Conservation (phyloP, 2,329 filamentous ascomycete species). For the Fusarium sambucinum region DNA sequence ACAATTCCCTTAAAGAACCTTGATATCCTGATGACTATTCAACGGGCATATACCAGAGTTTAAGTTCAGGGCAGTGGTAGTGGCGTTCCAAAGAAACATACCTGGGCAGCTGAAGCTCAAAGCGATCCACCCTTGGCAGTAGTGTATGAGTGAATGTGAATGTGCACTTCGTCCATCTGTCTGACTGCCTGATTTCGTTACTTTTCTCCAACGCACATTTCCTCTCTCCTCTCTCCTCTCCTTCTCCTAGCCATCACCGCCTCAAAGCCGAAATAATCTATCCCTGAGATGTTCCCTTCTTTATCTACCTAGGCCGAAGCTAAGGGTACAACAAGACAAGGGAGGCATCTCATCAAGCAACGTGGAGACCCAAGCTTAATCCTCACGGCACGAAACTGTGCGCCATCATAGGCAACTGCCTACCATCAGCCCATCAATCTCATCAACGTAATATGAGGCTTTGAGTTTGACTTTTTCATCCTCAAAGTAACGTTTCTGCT, state of each 20-base stretch:
- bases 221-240: neutral
- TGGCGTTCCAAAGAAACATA: conserved; percentile 19
- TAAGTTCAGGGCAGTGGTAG: conserved; percentile 6
- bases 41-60: neutral
- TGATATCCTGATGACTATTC: neutral
- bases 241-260: neutral
- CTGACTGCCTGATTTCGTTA: conserved; percentile 19
- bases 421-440: conserved; percentile 14
- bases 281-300: neutral
- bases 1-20: neutral
- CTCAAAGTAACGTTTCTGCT: conserved; percentile 3
- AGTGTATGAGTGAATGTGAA: conserved; percentile 18
- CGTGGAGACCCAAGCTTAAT: conserved; percentile 19
- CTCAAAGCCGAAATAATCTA: neutral
- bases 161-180: neutral
- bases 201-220: neutral
- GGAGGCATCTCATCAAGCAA: conserved; percentile 20
- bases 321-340: neutral
- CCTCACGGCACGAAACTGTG: conserved; percentile 26
- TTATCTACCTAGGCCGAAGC: neutral
- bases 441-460: conserved; percentile 11
- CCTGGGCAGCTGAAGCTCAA: conserved; percentile 26
- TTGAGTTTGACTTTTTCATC: conserved; percentile 33
- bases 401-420: conserved; percentile 19
- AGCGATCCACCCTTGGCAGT: conserved; percentile 21